Percentiles rank a stretch among this genome's conserved stretches.
These are phyloP conservation scores for Globisporangium rhizosaccharum DNA, from an alignment of 352 stramenopile genomes.

Conservation along the genomic window DNA sequence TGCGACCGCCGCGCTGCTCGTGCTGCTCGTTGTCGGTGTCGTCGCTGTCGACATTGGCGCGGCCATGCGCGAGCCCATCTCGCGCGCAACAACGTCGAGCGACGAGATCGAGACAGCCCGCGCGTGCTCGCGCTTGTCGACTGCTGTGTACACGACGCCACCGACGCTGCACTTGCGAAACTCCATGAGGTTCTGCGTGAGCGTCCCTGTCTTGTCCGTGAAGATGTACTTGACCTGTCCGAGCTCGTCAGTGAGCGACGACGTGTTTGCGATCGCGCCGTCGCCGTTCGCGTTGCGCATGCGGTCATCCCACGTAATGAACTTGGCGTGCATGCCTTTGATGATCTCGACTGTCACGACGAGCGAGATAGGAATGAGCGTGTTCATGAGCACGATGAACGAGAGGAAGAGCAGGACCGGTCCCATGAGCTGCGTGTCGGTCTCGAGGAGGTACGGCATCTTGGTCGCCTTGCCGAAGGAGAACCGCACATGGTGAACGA, in stretches of 20 bases:
- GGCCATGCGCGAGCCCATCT: slow-evolving; percentile 4
- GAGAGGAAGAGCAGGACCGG: slow-evolving; percentile 80
- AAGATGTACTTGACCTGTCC: slow-evolving; percentile 92
- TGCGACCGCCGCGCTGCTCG: neutral
- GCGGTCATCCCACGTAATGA: slow-evolving; percentile 69
- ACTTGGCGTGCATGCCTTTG: slow-evolving; percentile 69
- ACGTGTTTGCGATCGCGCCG: slow-evolving; percentile 80
- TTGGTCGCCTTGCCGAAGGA: neutral
- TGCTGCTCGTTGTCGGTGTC: neutral
- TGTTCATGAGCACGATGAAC: slow-evolving; percentile 90
- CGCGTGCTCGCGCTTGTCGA: slow-evolving; percentile 25
- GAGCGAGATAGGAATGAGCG: slow-evolving; percentile 91
- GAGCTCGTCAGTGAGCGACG: slow-evolving; percentile 90
- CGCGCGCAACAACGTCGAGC: slow-evolving; percentile 18
- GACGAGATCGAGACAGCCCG: slow-evolving; percentile 32
- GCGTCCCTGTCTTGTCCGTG: slow-evolving; percentile 93
- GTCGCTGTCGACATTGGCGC: neutral
- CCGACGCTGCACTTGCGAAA: slow-evolving; percentile 95
- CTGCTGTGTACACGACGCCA: slow-evolving; percentile 66
- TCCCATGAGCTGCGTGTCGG: slow-evolving; percentile 1
- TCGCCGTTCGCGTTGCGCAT: slow-evolving; percentile 51
- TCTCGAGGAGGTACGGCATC: slow-evolving; percentile 8
- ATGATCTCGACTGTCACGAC: slow-evolving; percentile 86
- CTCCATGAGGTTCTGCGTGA: slow-evolving; percentile 94
- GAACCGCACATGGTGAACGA: slow-evolving; percentile 26